phyloP scores from a whole-genome alignment of 176 grass and related monocot species.

The Zoysia japonica region DNA sequence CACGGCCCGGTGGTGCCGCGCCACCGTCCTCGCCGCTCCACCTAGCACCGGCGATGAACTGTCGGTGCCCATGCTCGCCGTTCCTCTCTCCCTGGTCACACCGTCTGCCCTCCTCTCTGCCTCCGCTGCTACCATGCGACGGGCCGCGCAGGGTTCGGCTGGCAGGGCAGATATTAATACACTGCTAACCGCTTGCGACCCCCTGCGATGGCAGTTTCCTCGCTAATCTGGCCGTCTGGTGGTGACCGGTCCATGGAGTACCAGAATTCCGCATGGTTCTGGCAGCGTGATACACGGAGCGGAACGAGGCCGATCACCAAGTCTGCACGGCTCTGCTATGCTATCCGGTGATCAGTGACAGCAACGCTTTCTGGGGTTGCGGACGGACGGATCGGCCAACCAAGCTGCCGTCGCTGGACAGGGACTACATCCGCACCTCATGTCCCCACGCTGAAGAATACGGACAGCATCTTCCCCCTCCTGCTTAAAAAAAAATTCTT shows the following conservation, averaged over 20 bases:
- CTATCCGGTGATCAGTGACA: neutral
- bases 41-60: neutral
- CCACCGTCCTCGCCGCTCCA: constrained; percentile 8
- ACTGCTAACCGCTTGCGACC: neutral
- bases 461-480: too few relatives aligned
- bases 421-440: neutral
- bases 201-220: neutral
- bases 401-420: neutral
- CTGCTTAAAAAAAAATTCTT: too few relatives aligned
- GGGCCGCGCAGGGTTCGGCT: neutral
- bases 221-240: constrained; percentile 8
- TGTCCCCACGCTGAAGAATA: too few relatives aligned
- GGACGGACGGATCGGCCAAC: neutral
- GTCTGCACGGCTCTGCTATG: constrained; percentile 2
- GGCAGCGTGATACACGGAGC: neutral
- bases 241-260: neutral
- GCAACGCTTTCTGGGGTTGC: neutral
- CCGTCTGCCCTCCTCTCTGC: too few relatives aligned
- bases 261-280: constrained; percentile 10
- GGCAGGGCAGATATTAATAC: neutral
- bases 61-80: constrained; percentile 9
- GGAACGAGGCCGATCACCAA: neutral
- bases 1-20: constrained; percentile 32
- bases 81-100: neutral
- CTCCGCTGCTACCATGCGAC: neutral